Percentiles rank a stretch among this genome's conserved stretches.
Conservation (phyloP, 1,284 basidiomycete species). For the Fistulinella staudtii region DNA sequence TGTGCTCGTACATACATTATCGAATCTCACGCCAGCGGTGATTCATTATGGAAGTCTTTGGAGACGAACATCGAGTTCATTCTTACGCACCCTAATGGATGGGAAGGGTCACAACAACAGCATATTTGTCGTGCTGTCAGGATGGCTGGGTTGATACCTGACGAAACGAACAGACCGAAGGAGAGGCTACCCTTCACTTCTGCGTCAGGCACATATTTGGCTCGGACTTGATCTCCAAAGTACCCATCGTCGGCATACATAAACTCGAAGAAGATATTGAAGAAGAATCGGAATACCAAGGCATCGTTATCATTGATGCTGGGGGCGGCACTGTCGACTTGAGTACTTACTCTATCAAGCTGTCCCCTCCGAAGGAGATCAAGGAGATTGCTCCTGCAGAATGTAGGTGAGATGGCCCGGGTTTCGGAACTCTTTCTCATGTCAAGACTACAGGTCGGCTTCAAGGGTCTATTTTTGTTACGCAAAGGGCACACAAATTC, state of each 20-base stretch:
- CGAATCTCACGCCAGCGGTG: constrained; percentile 44
- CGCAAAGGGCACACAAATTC: constrained; percentile 34
- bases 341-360: constrained; percentile 40
- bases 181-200: constrained; percentile 47
- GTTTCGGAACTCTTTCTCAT: not conserved
- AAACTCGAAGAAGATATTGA: constrained; percentile 13
- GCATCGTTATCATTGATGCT: constrained; percentile 47
- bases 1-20: constrained; percentile 45
- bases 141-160: constrained; percentile 27
- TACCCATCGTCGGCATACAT: constrained; percentile 11
- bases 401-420: constrained; percentile 27
- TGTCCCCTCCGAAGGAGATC: constrained; percentile 28
- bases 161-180: constrained; percentile 37
- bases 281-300: constrained; percentile 27
- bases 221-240: constrained; percentile 20
- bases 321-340: constrained; percentile 57
- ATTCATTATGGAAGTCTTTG: constrained; percentile 35
- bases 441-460: constrained; percentile 22
- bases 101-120: constrained; percentile 40
- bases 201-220: constrained; percentile 38
- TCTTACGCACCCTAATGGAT: constrained; percentile 43
- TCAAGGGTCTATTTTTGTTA: constrained; percentile 41
- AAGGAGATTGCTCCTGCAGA: constrained; percentile 39
- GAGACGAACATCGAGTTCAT: constrained; percentile 34
- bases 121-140: constrained; percentile 36